Conservation (phyloP, 2,329 filamentous ascomycete species). For the Lasiodiplodia gonubiensis region DNA sequence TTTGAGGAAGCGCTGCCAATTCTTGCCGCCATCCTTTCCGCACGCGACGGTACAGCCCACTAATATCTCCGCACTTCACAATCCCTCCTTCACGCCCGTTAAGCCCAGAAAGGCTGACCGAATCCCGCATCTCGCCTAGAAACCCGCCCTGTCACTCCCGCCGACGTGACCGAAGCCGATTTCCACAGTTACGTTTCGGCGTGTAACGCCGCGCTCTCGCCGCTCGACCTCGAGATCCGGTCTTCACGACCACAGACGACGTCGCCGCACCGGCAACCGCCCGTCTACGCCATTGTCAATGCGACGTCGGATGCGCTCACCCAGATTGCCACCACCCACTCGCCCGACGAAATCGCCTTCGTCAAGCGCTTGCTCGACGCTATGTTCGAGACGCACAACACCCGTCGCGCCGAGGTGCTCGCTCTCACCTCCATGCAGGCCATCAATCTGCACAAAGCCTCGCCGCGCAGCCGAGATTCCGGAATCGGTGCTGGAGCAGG, state of each 20-base stretch:
- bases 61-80: neutral
- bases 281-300: constrained; percentile 86
- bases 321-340: constrained; percentile 82
- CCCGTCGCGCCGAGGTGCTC: constrained; percentile 78
- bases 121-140: neutral
- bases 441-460: constrained; percentile 65
- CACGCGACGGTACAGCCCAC: constrained; percentile 50
- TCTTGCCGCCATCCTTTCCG: constrained; percentile 76
- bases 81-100: neutral
- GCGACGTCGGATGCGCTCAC: constrained; percentile 82
- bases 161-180: constrained; percentile 71
- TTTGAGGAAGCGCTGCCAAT: constrained; percentile 74
- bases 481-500: constrained; percentile 41
- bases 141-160: constrained; percentile 54
- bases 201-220: constrained; percentile 74
- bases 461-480: constrained; percentile 40
- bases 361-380: constrained; percentile 85
- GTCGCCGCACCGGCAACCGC: constrained; percentile 34
- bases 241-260: constrained; percentile 71
- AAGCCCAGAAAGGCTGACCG: too few species aligned
- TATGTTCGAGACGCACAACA: constrained; percentile 92
- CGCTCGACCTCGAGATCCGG: constrained; percentile 88
- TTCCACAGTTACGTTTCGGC: constrained; percentile 72
- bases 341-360: constrained; percentile 84
- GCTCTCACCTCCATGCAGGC: constrained; percentile 82